These are phyloP conservation scores for Arachnomyces sp. DNA, from an alignment of 2,329 filamentous ascomycete species.

Conservation along the genomic window DNA sequence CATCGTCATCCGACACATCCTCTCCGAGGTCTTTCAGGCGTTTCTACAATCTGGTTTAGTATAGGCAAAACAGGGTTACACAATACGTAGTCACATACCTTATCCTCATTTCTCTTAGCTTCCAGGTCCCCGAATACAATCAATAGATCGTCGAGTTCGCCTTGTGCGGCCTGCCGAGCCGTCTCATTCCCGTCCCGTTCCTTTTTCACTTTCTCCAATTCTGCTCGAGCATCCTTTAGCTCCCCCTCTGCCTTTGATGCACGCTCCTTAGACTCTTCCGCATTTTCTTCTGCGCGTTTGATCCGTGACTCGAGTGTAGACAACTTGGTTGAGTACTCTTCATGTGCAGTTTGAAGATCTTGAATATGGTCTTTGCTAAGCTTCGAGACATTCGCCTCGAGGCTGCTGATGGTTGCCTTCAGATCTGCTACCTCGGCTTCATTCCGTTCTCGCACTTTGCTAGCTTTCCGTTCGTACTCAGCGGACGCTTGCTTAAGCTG, in stretches of 20 bases:
- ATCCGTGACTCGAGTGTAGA: slow-evolving; percentile 45
- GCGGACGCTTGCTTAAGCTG: slow-evolving; percentile 38
- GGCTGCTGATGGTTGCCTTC: slow-evolving; percentile 50
- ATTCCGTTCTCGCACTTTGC: slow-evolving; percentile 32
- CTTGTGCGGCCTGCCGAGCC: slow-evolving; percentile 57
- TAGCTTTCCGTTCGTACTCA: slow-evolving; percentile 34
- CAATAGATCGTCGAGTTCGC: slow-evolving; percentile 71
- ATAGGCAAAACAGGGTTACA: background rate
- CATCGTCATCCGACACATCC: slow-evolving; percentile 68
- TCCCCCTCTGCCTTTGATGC: slow-evolving; percentile 13
- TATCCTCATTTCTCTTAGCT: slow-evolving; percentile 67
- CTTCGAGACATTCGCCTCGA: slow-evolving; percentile 46
- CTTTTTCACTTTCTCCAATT: slow-evolving; percentile 24
- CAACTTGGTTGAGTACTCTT: slow-evolving; percentile 41
- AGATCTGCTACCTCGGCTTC: slow-evolving; percentile 60
- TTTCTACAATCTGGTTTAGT: slow-evolving; percentile 40
- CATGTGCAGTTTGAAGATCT: slow-evolving; percentile 52
- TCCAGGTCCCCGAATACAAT: slow-evolving; percentile 76
- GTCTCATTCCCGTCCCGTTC: slow-evolving; percentile 47
- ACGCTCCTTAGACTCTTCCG: slow-evolving; percentile 26
- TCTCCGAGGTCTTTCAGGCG: slow-evolving; percentile 61
- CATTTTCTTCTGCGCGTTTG: slow-evolving; percentile 33
- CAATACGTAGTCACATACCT: slow-evolving; percentile 45
- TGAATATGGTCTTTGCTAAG: slow-evolving; percentile 54
- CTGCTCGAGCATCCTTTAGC: slow-evolving; percentile 19